Evolutionary conservation across 345 rosid genomes (phyloP), one percentile per base, ranked within the genome.

Genomic region (Camelina laxa): DNA sequence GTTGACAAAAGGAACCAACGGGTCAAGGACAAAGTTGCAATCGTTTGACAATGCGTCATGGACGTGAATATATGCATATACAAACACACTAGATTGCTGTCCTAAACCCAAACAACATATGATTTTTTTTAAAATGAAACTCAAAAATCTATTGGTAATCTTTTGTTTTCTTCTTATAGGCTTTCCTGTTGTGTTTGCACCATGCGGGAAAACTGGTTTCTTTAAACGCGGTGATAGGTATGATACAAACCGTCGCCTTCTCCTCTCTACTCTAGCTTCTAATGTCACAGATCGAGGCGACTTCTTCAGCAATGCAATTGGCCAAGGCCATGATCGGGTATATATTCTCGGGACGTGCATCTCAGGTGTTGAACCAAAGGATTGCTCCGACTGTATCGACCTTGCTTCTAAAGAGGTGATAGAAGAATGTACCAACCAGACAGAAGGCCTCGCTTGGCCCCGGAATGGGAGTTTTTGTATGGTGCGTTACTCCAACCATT

Each of bases 401-500:
- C 35, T 31, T 31, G 35, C 35, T 31, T 31, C 35, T 31, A 31
- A 31, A 1, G 35, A 31, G 35, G 7, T 31, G 8, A 31, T 31
- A 31, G 35, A 31, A 7, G 8, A 31, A 31, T 31, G 35, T 31
- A 27, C 30, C 3, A 65, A 65, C 44, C 70, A 65, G 30, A 49
- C 17, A 17, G 70, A 65, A 31, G 70, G 42, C 6, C 57, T 65
- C 1, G n/a, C 16, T 3, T 48, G 44, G 69, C 16, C 57, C 0
- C n/a, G 12, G 0, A 0, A 22, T 7, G 4, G 21, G 15, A 20
- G 9, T n/a, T 4, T 16, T 1, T 17, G 89, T 49, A 59, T 77
- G 69, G 21, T 82, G 1, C 79, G 83, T 0, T 86, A 86, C 56
- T 16, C 88, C 4, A 70, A 70, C 16, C 7, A 22, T 59, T 45